Evolutionary conservation across 2,329 filamentous ascomycete genomes (phyloP), one percentile per base, ranked within the genome.

Genomic region (Aspergillus pseudotamarii): DNA sequence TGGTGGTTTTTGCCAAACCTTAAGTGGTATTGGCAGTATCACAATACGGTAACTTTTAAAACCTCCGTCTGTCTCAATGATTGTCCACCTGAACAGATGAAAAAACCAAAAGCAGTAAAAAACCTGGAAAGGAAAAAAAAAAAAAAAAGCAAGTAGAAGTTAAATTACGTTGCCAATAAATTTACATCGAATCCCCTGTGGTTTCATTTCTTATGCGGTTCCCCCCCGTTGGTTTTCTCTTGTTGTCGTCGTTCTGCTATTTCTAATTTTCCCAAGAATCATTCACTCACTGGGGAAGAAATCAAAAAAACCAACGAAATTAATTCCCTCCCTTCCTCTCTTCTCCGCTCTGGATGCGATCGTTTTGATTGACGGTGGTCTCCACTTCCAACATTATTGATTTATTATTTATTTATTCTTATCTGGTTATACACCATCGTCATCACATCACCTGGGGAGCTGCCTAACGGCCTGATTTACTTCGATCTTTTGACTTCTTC

Each of bases 381-480:
- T 14, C 34, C 30, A 36, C 30, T 36, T 54, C 30, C 50, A 53
- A 34, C 51, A 8, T 23, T 54, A 16, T 21, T 28, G 16, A 51
- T 32, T 32, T 4, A 51, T 51, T 51, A 51, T 51, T 26, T 26
- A 26, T 26, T 26, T 32, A 50, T 53, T 53, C 51, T 54, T 54
- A 54, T 54, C 51, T 21, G 34, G 48, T 59, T 36, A 26, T 26
- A 26, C 36, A 26, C 28, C 45, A 28, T 57, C 55, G 38, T 57
- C 55, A 57, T 57, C 54, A 23, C 45, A n/a, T 26, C 55, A 30
- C n/a, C 48, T 51, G 48, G 48, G 28, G 26, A 30, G 66, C 68
- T 71, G 69, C 70, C 68, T 66, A 67, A 71, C 64, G 57, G 64
- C 69, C 68, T 69, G 64, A 70, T 62, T 53, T 36, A 11, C 28